Conservation (phyloP, 768 basidiomycete genomes). For the Phylloporus sp. region DNA sequence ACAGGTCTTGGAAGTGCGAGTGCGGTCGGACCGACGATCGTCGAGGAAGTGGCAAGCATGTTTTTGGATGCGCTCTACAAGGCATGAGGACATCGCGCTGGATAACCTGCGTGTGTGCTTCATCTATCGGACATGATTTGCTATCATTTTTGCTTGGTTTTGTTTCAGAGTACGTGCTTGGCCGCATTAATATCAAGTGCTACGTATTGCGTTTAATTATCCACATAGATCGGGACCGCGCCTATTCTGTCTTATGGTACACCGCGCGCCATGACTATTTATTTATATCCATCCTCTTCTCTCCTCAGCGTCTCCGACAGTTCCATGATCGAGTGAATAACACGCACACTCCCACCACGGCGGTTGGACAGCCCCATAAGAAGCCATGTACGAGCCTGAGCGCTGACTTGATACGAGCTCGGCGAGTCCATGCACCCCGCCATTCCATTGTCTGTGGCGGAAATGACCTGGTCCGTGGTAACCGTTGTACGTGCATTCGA, state of each 20-base stretch:
- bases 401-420: background rate
- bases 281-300: no score
- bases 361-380: no score
- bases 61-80: conserved; percentile 84
- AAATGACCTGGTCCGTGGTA: background rate
- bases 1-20: conserved; percentile 80
- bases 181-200: no score
- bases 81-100: conserved; percentile 38
- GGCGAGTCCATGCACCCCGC: background rate
- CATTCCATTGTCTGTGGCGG: background rate
- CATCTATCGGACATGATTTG: no score
- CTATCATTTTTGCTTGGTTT: background rate
- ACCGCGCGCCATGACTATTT: no score
- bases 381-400: background rate
- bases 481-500: background rate
- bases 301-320: no score
- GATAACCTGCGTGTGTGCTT: no score
- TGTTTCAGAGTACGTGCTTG: no score
- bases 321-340: no score
- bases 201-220: background rate
- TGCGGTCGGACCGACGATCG: conserved; percentile 76
- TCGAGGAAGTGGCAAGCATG: conserved; percentile 69
- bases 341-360: no score
- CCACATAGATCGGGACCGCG: background rate
- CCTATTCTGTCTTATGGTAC: background rate